A percentile compares a stretch with the other conserved stretches of the same genome.
Conservation (phyloP, 1,139 yeast species). For the Suhomyces yuchorum region DNA sequence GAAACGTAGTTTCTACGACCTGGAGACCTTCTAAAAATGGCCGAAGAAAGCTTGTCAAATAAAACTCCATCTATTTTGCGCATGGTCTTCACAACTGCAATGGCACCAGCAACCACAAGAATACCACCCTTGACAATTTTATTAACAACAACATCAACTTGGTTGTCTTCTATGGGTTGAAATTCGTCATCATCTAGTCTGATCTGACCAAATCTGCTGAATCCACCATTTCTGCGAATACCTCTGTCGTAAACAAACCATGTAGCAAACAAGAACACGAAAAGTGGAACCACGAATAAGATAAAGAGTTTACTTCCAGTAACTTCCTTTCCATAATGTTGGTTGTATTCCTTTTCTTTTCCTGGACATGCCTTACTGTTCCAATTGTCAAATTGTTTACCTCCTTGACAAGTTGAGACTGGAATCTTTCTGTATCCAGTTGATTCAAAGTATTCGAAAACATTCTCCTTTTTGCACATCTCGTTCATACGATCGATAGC, state of each 20-base stretch:
- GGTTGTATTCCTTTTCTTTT: constrained; percentile 63
- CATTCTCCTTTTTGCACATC: constrained; percentile 58
- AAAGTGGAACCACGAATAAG: constrained; percentile 59
- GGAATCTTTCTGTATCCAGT: constrained; percentile 82
- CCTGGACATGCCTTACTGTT: constrained; percentile 87
- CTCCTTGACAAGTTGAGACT: constrained; percentile 74
- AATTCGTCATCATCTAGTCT: constrained; percentile 69
- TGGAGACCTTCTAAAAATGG: constrained; percentile 42
- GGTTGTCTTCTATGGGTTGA: constrained; percentile 65
- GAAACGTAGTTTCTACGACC: constrained; percentile 47
- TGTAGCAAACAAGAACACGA: constrained; percentile 56
- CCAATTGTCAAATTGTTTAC: constrained; percentile 65
- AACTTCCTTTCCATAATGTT: constrained; percentile 57
- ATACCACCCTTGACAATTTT: constrained; percentile 63
- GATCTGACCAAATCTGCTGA: constrained; percentile 81
- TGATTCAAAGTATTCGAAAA: constrained; percentile 72
- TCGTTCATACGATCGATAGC: constrained; percentile 65
- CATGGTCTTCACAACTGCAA: constrained; percentile 44
- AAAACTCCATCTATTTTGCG: constrained; percentile 38
- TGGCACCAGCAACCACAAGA: constrained; percentile 47
- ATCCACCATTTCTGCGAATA: constrained; percentile 77
- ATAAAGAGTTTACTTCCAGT: constrained; percentile 56
- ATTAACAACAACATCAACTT: constrained; percentile 65
- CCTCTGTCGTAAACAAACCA: constrained; percentile 85
- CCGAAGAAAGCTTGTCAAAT: constrained; percentile 38